These are phyloP conservation scores for Lizonia empirigonia DNA, from an alignment of 2,329 filamentous ascomycete species.

Conservation along the genomic window DNA sequence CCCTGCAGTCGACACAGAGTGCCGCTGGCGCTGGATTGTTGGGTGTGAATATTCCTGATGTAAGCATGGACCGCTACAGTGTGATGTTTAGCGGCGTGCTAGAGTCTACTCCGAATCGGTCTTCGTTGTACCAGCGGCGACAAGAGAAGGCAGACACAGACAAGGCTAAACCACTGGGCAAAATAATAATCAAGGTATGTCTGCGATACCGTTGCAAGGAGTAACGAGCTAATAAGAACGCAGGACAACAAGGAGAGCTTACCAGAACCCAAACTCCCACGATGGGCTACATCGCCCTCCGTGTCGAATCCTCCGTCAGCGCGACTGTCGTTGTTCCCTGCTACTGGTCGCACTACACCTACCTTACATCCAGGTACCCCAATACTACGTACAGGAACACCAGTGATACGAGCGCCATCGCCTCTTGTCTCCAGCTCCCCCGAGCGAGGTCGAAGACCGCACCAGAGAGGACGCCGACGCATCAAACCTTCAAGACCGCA, in stretches of 20 bases:
- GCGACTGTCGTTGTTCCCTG: constrained; percentile 43
- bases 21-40: constrained; percentile 51
- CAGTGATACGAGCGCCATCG: constrained; percentile 33
- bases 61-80: constrained; percentile 86
- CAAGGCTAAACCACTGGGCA: constrained; percentile 41
- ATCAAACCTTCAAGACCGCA: constrained; percentile 26
- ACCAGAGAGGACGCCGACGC: constrained; percentile 37
- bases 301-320: constrained; percentile 35
- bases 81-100: constrained; percentile 88
- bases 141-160: constrained; percentile 45
- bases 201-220: neutral
- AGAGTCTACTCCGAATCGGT: constrained; percentile 45
- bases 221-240: constrained; percentile 18
- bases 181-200: constrained; percentile 42
- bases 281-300: constrained; percentile 44
- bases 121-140: constrained; percentile 43
- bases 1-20: neutral
- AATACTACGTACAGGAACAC: constrained; percentile 17
- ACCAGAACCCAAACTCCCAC: constrained; percentile 29
- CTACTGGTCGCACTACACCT: constrained; percentile 22
- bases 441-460: constrained; percentile 37
- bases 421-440: constrained; percentile 26
- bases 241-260: constrained; percentile 23
- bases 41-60: constrained; percentile 78
- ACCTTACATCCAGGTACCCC: constrained; percentile 7